These are phyloP conservation scores for Acer negundo DNA, from an alignment of 345 rosid genomes.

Conservation along the genomic window DNA sequence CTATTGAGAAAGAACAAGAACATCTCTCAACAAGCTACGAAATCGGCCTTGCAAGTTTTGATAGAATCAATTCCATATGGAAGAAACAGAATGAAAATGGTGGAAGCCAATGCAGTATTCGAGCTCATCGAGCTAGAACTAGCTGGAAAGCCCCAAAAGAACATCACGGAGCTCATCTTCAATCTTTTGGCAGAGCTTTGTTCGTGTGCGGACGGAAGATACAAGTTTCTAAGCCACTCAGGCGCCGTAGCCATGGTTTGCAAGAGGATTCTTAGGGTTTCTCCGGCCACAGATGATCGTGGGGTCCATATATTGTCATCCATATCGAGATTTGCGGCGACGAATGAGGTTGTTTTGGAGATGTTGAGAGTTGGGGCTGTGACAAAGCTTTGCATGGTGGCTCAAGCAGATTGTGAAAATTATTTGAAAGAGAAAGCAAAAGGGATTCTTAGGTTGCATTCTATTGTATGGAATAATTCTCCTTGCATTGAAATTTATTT, in stretches of 20 bases:
- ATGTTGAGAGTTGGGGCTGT: slow-evolving; percentile 66
- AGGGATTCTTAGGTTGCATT: slow-evolving; percentile 45
- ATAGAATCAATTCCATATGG: slow-evolving; percentile 39
- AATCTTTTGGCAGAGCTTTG: slow-evolving; percentile 47
- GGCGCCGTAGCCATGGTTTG: slow-evolving; percentile 53
- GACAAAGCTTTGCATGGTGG: slow-evolving; percentile 63
- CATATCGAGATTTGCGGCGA: slow-evolving; percentile 38
- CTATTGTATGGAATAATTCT: slow-evolving; percentile 52
- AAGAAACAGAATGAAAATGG: slow-evolving; percentile 39
- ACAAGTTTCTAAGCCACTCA: slow-evolving; percentile 38
- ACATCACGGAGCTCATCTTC: slow-evolving; percentile 45
- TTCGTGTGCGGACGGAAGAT: slow-evolving; percentile 52
- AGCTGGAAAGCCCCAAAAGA: slow-evolving; percentile 38
- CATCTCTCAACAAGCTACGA: slow-evolving; percentile 35
- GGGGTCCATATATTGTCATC: slow-evolving; percentile 39
- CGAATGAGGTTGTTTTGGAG: slow-evolving; percentile 39
- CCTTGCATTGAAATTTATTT: slow-evolving; percentile 61
- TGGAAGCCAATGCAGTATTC: slow-evolving; percentile 44
- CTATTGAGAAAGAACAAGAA: slow-evolving; percentile 18
- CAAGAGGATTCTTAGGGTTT: slow-evolving; percentile 53
- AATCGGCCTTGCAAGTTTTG: slow-evolving; percentile 40
- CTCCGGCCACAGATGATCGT: slow-evolving; percentile 48
- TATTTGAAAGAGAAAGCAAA: slow-evolving; percentile 51
- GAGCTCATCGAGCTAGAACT: slow-evolving; percentile 56
- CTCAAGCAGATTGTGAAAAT: slow-evolving; percentile 48